phyloP scores from a whole-genome alignment of 805 yeast species.

The Metschnikowia matae region DNA sequence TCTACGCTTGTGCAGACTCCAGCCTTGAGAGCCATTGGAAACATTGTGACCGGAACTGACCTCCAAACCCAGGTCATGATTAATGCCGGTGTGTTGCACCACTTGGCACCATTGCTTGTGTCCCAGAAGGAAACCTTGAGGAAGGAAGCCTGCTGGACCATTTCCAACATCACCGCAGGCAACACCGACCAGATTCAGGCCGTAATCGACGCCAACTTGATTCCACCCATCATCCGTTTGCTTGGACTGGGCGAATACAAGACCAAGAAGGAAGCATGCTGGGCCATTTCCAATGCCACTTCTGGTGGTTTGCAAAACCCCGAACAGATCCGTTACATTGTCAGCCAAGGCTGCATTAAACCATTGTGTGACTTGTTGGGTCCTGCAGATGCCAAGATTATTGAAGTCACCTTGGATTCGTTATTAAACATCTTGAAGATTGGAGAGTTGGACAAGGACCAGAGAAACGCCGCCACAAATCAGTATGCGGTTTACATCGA shows the following conservation, averaged over 20 bases:
- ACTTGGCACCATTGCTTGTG: constrained; percentile 71
- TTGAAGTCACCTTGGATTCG: constrained; percentile 93
- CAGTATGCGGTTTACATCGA: constrained; percentile 89
- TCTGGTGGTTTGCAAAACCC: constrained; percentile 92
- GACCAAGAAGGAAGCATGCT: constrained; percentile 97
- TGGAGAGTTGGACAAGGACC: constrained; percentile 90
- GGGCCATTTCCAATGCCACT: constrained; percentile 98
- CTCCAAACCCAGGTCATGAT: constrained; percentile 92
- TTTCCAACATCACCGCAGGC: constrained; percentile 97
- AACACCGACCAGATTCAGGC: constrained; percentile 94
- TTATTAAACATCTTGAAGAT: constrained; percentile 88
- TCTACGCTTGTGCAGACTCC: constrained; percentile 92
- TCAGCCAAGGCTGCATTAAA: constrained; percentile 92
- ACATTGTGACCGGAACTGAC: constrained; percentile 96
- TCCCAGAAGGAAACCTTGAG: constrained; percentile 89
- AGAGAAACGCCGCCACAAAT: constrained; percentile 63
- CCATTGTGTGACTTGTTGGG: constrained; percentile 91
- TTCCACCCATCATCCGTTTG: constrained; percentile 86
- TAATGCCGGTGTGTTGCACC: constrained; percentile 86
- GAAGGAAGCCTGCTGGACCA: constrained; percentile 99
- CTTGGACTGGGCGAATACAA: constrained; percentile 82
- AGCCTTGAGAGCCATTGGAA: constrained; percentile 95
- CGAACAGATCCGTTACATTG: constrained; percentile 89
- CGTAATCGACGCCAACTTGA: constrained; percentile 88
- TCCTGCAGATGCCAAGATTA: constrained; percentile 84